These are phyloP conservation scores for Tulasnella sp. DNA, from an alignment of 768 basidiomycete species.

Conservation along the genomic window DNA sequence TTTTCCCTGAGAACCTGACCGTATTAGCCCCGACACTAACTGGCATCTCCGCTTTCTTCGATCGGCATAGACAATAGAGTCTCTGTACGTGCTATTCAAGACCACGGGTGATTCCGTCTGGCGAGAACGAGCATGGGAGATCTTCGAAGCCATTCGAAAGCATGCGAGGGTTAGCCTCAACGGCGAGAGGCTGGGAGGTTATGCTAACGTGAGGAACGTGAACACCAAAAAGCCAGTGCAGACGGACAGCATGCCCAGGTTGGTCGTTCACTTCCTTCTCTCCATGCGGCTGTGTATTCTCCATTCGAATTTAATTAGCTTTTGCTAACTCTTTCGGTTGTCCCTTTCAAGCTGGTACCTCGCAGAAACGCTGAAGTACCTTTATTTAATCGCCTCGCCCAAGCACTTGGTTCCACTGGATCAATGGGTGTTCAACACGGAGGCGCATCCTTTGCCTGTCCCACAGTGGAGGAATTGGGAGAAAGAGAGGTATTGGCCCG, in stretches of 20 bases:
- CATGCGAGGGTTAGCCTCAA: slow-evolving; percentile 38
- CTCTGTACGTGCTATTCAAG: slow-evolving; percentile 59
- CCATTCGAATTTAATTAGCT: slow-evolving; percentile 9
- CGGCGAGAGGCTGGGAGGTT: slow-evolving; percentile 33
- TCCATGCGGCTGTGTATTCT: neutral
- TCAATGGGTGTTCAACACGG: slow-evolving; percentile 39
- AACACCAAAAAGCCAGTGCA: slow-evolving; percentile 30
- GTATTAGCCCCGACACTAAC: too few species aligned
- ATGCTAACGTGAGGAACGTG: slow-evolving; percentile 45
- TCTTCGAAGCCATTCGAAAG: slow-evolving; percentile 55
- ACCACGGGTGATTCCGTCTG: slow-evolving; percentile 55
- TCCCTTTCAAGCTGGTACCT: slow-evolving; percentile 36
- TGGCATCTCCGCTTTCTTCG: neutral
- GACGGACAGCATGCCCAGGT: slow-evolving; percentile 67
- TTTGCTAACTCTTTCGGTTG: neutral
- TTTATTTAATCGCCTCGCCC: slow-evolving; percentile 49
- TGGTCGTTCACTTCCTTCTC: slow-evolving; percentile 27
- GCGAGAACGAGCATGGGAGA: slow-evolving; percentile 59
- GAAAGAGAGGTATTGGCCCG: slow-evolving; percentile 1
- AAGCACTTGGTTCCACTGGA: slow-evolving; percentile 46
- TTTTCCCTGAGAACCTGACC: neutral
- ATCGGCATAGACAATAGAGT: slow-evolving; percentile 50
- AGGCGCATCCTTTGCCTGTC: slow-evolving; percentile 67
- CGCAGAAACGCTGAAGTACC: slow-evolving; percentile 59
- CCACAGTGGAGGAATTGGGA: slow-evolving; percentile 39